Evolutionary conservation across 257 asterid genomes (phyloP).

Genomic region (Paulownia fortunei): DNA sequence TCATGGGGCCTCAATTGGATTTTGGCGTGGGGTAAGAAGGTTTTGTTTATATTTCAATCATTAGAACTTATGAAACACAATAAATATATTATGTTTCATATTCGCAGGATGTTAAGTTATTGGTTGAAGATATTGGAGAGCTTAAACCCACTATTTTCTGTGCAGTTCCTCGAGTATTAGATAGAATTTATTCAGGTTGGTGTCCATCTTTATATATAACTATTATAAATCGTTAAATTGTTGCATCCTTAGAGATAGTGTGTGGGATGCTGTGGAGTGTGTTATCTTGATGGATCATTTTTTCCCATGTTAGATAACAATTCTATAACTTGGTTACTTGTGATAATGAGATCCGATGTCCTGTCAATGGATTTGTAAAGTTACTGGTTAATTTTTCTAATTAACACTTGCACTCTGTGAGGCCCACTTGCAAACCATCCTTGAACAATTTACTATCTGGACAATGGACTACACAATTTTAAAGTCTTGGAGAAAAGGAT

Average conservation of each 20-base stretch:
- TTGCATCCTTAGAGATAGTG: slow-evolving; percentile 24
- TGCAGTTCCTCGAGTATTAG: slow-evolving; percentile 97
- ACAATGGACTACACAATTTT: neutral
- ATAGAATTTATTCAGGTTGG: slow-evolving; percentile 85
- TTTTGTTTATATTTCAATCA: slow-evolving; percentile 21
- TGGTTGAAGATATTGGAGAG: slow-evolving; percentile 85
- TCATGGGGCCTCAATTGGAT: slow-evolving; percentile 93
- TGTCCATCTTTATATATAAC: slow-evolving; percentile 12
- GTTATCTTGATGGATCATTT: slow-evolving; percentile 13
- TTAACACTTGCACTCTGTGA: neutral
- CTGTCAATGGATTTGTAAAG: slow-evolving; percentile 14
- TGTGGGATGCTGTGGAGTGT: slow-evolving; percentile 11
- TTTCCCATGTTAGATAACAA: neutral
- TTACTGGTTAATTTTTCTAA: neutral
- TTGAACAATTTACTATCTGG: neutral
- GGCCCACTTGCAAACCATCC: slow-evolving; percentile 23
- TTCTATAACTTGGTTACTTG: slow-evolving; percentile 16
- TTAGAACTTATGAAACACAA: slow-evolving; percentile 16
- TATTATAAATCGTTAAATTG: slow-evolving; percentile 9
- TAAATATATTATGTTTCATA: slow-evolving; percentile 26
- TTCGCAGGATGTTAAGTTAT: slow-evolving; percentile 81
- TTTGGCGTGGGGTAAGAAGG: slow-evolving; percentile 97
- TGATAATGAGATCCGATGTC: slow-evolving; percentile 24
- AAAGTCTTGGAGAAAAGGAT: slow-evolving; percentile 18
- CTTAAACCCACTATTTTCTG: slow-evolving; percentile 91